Evolutionary conservation across 2,329 filamentous ascomycete species (phyloP), one percentile per base, ranked within the genome.

Genomic region (Claviceps sp.): DNA sequence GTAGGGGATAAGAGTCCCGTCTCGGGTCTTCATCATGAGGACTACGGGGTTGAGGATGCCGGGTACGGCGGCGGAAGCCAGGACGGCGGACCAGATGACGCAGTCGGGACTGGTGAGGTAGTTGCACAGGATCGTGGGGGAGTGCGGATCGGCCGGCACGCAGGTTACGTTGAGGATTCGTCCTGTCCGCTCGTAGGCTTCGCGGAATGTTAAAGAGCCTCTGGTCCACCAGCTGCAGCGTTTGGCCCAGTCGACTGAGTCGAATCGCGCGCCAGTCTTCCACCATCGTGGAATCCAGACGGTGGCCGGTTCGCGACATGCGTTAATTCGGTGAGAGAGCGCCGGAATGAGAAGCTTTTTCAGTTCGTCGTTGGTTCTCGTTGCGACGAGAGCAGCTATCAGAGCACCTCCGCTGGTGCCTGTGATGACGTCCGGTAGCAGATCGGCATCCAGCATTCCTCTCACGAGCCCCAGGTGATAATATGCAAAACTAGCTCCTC

Each of bases 11-110:
- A 98, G 74, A 2, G 75, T 82, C 1, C 89, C 90, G 54, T 89
- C 79, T 17, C 76, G 74, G 50, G 78, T 86, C 71, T 95, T 95
- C 74, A 95, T 90, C 73, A 88, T 87, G 7, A 98, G 80, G 1
- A 98, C 91, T 2, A 94, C 87, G 0, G 93, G 93, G 62, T 97
- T 97, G 38, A 97, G 72, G 52, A 98, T 97, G 1, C 93, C 93
- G 0, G 93, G 93, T 0, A 98, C 93, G 4, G 93, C 93, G 4
- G 93, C 93, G 5, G 90, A 96, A 1, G 93, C 93, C 45, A 98
- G 71, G 3, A 97, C 89, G 2, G 93, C 91, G 11, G 89, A 95
- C 93, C 94, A 98, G 56, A 98, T 94, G 42, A 98, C 93, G 63
- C 93, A 98, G 70, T 98, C 89, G 0, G 93, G 93, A 22, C 86